Evolutionary conservation across 2,329 filamentous ascomycete genomes (phyloP), one percentile per base, ranked within the genome.

Genomic region (Dothideomycetidae sp.): DNA sequence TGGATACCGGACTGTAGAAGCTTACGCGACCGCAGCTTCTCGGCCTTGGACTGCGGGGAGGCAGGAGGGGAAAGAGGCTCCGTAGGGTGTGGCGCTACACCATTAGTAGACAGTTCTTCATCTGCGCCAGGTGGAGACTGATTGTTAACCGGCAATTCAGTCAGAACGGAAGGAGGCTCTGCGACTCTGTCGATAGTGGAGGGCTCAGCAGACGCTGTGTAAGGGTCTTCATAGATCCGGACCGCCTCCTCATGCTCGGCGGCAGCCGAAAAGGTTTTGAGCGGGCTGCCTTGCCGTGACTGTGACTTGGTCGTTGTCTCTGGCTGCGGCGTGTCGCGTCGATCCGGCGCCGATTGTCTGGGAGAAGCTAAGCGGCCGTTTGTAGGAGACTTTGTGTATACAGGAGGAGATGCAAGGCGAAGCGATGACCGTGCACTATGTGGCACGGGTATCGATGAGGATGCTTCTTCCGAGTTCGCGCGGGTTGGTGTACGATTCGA

Each of bases 1-100:
- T 74, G 64, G 46, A 86, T 81, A 34, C 78, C 81, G 48, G 80
- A 85, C 19, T 78, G 72, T 4, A 88, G 66, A 15, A 86, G 63
- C 31, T 77, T 71, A 5, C 54, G 59, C 44, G 57, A 66, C 45
- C 58, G 63, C 40, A 56, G 52, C 28, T 54, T 61, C 51, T 61
- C 59, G n/a, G 56, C 48, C 36, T 53, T 61, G 46, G 52, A 57
- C 49, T 50, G 60, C 4, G 43, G 43, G 10, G 33, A 36, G 12
- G 31, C 30, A 5, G 43, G 41, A 12, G 43, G 37, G 11, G 42
- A 42, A 23, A 37, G 21, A 2, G 35, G 18, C 16, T 26, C 28
- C 13, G 37, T 29, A 9, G 29, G n/a, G 14, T 11, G 29, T n/a
- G 28, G 26, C 11, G 36, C n/a, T 7, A 26, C 21, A n/a, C 21